Evolutionary conservation across 179 eudicot species (phyloP).

Genomic region (Silene noctiflora): DNA sequence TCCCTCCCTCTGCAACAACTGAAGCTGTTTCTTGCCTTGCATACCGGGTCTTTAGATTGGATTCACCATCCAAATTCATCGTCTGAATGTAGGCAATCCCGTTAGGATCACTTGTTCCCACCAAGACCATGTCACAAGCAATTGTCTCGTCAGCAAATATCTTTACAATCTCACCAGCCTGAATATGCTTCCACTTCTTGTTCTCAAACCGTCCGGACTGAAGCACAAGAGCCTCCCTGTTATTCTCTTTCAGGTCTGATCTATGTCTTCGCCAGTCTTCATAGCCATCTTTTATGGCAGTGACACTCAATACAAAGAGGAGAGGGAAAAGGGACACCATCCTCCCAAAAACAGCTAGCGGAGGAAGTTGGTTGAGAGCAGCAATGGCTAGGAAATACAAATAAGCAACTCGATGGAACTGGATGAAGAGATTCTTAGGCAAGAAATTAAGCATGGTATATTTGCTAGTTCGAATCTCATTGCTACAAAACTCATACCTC

Average conservation of each 20-base stretch:
- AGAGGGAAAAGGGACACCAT: conserved; percentile 94
- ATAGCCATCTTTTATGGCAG: conserved; percentile 95
- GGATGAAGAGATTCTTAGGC: conserved; percentile 94
- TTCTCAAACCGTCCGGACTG: conserved; percentile 48
- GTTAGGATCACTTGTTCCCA: conserved; percentile 80
- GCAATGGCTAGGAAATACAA: conserved; percentile 86
- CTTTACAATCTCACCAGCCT: conserved; percentile 83
- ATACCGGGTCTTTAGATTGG: conserved; percentile 90
- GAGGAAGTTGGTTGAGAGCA: conserved; percentile 94
- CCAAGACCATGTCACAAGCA: conserved; percentile 84
- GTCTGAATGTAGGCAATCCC: conserved; percentile 95
- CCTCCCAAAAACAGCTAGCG: conserved; percentile 96
- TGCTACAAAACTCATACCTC: conserved; percentile 65
- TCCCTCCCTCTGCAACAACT: conserved; percentile 53
- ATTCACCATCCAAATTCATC: conserved; percentile 96
- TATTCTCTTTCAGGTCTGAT: conserved; percentile 85
- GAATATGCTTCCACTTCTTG: conserved; percentile 71
- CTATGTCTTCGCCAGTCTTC: conserved; percentile 98
- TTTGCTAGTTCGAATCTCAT: conserved; percentile 88
- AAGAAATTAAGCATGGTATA: conserved; percentile 74
- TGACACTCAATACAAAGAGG: conserved; percentile 80
- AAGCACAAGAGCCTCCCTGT: conserved; percentile 68
- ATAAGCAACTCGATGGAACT: conserved; percentile 92
- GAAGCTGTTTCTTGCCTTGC: conserved; percentile 85
- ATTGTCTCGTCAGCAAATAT: conserved; percentile 71